Evolutionary conservation across 148 eudicot genomes (phyloP).

Genomic region (Hydrangea macrophylla): DNA sequence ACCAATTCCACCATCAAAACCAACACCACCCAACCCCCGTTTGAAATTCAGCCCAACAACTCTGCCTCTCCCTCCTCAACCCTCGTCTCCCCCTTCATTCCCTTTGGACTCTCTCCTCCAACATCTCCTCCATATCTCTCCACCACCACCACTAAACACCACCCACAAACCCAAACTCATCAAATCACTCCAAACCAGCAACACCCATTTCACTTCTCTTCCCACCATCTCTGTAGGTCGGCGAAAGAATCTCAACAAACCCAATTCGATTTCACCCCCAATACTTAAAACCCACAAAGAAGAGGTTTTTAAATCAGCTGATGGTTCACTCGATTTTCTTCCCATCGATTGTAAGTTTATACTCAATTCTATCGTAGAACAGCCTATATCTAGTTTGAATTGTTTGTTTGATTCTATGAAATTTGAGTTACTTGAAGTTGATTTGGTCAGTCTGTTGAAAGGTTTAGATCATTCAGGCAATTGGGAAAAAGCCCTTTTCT

Average conservation of each 20-base stretch:
- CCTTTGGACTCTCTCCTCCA: slow-evolving; percentile 68
- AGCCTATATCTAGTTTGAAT: slow-evolving; percentile 41
- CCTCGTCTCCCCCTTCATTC: slow-evolving; percentile 37
- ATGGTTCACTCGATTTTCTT: slow-evolving; percentile 49
- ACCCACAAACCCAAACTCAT: slow-evolving; percentile 38
- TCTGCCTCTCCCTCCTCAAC: slow-evolving; percentile 53
- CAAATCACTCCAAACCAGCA: slow-evolving; percentile 26
- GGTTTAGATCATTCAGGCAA: slow-evolving; percentile 63
- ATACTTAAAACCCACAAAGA: slow-evolving; percentile 9
- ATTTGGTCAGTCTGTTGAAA: slow-evolving; percentile 59
- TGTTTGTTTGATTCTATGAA: slow-evolving; percentile 44
- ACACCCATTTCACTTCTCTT: slow-evolving; percentile 35
- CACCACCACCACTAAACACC: slow-evolving; percentile 27
- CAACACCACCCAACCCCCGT: slow-evolving; percentile 34
- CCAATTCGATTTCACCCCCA: slow-evolving; percentile 18
- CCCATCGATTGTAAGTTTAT: slow-evolving; percentile 55
- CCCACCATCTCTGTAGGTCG: slow-evolving; percentile 26
- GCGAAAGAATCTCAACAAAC: slow-evolving; percentile 13
- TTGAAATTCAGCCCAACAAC: slow-evolving; percentile 49
- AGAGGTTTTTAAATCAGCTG: slow-evolving; percentile 16
- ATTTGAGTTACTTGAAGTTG: slow-evolving; percentile 52
- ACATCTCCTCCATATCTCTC: slow-evolving; percentile 65
- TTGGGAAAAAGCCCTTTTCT: slow-evolving; percentile 57
- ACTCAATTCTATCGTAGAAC: slow-evolving; percentile 46
- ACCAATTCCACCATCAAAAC: slow-evolving; percentile 50